Evolutionary conservation across 306 rosid species (phyloP).

Genomic region (Oemleria cerasiformis): DNA sequence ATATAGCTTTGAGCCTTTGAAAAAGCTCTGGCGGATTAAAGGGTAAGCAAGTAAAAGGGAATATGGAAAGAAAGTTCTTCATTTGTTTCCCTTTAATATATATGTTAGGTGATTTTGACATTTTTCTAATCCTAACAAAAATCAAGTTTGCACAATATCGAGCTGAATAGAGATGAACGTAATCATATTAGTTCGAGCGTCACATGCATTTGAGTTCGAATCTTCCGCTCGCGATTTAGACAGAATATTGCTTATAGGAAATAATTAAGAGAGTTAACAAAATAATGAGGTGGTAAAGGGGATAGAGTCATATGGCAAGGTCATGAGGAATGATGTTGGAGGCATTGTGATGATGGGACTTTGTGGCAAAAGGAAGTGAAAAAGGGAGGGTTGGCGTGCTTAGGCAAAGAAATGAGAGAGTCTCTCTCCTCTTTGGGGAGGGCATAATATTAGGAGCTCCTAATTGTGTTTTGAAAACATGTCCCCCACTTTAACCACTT

Average conservation of each 20-base stretch:
- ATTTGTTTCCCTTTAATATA: conserved; percentile 31
- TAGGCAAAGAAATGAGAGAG: conserved; percentile 29
- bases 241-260: too few species aligned
- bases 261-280: background rate
- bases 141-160: background rate
- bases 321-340: conserved; percentile 66
- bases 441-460: conserved; percentile 32
- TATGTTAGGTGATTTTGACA: conserved; percentile 25
- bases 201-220: too few species aligned
- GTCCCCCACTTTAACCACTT: conserved; percentile 52
- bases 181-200: too few species aligned
- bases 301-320: conserved; percentile 25
- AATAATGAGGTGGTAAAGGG: conserved; percentile 13
- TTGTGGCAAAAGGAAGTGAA: conserved; percentile 41
- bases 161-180: background rate
- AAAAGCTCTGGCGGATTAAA: conserved; percentile 30
- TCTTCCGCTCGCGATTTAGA: too few species aligned
- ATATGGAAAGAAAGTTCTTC: conserved; percentile 24
- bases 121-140: conserved; percentile 32
- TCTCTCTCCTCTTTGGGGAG: conserved; percentile 25
- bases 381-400: conserved; percentile 58
- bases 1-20: conserved; percentile 14
- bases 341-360: conserved; percentile 59
- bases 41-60: conserved; percentile 33
- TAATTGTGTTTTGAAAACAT: conserved; percentile 57